Evolutionary conservation across 306 rosid genomes (phyloP).

Genomic region (Astragalus glycyphyllos): DNA sequence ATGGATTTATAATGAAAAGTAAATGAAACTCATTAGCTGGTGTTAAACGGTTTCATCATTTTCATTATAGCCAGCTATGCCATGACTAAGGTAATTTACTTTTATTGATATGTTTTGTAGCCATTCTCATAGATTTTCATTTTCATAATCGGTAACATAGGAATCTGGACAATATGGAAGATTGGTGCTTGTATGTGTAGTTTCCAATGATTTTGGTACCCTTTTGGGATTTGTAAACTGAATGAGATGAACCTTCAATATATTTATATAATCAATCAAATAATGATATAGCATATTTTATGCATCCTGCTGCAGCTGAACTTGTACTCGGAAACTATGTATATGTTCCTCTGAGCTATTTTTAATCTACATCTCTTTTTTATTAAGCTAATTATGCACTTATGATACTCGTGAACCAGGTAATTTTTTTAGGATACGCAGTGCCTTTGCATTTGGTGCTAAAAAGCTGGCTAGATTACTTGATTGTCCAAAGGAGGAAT

Average conservation of each 20-base stretch:
- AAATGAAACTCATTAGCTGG: neutral
- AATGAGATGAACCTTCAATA: constrained; percentile 2
- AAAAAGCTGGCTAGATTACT: constrained; percentile 83
- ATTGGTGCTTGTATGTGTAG: constrained; percentile 26
- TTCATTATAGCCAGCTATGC: too few relatives aligned
- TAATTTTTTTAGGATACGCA: constrained; percentile 96
- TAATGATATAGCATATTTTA: neutral
- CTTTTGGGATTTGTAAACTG: constrained; percentile 8
- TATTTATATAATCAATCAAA: constrained; percentile 6
- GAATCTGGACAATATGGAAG: constrained; percentile 2
- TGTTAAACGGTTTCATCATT: too few relatives aligned
- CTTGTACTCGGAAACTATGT: neutral
- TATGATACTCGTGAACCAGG: constrained; percentile 59
- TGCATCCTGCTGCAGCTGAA: constrained; percentile 32
- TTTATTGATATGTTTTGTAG: neutral
- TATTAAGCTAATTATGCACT: constrained; percentile 35
- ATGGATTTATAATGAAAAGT: constrained; percentile 19
- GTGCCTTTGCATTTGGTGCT: constrained; percentile 98
- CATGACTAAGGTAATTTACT: neutral
- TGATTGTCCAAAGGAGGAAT: constrained; percentile 84
- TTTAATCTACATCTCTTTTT: neutral
- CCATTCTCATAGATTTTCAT: neutral
- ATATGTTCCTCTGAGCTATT: constrained; percentile 19
- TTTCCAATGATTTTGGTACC: neutral
- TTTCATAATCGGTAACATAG: constrained; percentile 3